A percentile compares a stretch with the other conserved stretches of the same genome.
Evolutionary conservation across 345 rosid genomes (phyloP).

Genomic region (Linum trigynum): DNA sequence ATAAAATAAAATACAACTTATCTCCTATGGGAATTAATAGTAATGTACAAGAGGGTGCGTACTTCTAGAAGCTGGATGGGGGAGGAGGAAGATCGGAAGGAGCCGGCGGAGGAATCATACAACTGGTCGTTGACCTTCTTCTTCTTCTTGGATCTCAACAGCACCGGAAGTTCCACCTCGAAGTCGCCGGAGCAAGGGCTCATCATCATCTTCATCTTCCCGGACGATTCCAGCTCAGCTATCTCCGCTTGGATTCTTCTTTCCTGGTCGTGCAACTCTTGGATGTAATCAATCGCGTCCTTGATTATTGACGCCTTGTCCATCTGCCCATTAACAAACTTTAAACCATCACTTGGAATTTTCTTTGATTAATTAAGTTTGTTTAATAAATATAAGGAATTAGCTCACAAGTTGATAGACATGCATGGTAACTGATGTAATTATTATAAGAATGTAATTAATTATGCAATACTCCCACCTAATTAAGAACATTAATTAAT

Average conservation of each 20-base stretch:
- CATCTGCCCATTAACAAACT: constrained; percentile 39
- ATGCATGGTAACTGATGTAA: too few species aligned
- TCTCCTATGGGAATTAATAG: not conserved
- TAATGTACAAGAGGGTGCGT: not conserved
- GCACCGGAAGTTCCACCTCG: constrained; percentile 47
- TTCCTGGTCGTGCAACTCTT: constrained; percentile 76
- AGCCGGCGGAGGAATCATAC: constrained; percentile 24
- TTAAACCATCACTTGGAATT: too few species aligned
- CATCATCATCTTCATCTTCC: constrained; percentile 17
- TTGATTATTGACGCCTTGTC: constrained; percentile 98
- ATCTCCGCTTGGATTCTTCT: constrained; percentile 59
- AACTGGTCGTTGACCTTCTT: constrained; percentile 38
- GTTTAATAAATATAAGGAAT: too few species aligned
- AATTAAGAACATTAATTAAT: not conserved
- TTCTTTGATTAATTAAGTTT: too few species aligned
- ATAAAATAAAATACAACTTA: not conserved
- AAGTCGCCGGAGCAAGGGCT: constrained; percentile 32
- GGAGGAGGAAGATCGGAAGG: constrained; percentile 16
- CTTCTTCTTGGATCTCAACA: constrained; percentile 56
- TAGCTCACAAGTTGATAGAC: too few species aligned
- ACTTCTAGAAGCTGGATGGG: constrained; percentile 66
- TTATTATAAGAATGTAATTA: too few species aligned
- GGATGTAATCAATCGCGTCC: constrained; percentile 84
- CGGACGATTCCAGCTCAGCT: constrained; percentile 52
- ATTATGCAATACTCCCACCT: not conserved